Evolutionary conservation across 768 basidiomycete species (phyloP).

Genomic region (Mycena crocata): DNA sequence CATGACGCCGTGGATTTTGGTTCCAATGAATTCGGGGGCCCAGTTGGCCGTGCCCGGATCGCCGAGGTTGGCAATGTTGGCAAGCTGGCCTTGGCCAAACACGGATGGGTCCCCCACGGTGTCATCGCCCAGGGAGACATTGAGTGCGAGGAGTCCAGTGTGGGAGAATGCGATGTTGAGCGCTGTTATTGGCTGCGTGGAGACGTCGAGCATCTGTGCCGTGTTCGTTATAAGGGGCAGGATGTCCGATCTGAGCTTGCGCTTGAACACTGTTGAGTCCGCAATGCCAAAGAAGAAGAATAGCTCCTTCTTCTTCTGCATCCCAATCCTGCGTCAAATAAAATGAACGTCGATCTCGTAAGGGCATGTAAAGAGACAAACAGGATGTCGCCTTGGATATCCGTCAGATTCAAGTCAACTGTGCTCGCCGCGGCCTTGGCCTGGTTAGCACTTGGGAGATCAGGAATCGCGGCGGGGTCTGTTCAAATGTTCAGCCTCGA

Average conservation of each 20-base stretch:
- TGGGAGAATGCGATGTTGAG: constrained; percentile 69
- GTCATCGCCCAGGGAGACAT: constrained; percentile 51
- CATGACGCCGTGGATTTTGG: constrained; percentile 60
- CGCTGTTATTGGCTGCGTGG: constrained; percentile 42
- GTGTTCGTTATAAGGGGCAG: constrained; percentile 60
- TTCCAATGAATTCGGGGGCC: constrained; percentile 57
- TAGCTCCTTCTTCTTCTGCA: constrained; percentile 64
- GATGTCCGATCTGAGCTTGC: constrained; percentile 49
- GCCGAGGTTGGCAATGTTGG: constrained; percentile 51
- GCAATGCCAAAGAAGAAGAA: constrained; percentile 66
- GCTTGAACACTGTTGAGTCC: constrained; percentile 55
- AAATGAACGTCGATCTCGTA: background rate
- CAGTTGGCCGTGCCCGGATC: constrained; percentile 55
- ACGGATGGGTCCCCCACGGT: too few relatives aligned
- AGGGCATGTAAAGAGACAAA: constrained; percentile 35
- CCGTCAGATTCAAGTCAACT: constrained; percentile 43
- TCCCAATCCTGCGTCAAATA: constrained; percentile 56
- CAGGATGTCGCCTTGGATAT: constrained; percentile 64
- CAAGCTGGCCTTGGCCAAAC: constrained; percentile 56
- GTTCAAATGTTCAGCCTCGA: background rate
- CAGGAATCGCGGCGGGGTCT: constrained; percentile 2
- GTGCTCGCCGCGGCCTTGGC: background rate
- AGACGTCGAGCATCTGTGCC: constrained; percentile 50
- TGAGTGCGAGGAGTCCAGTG: constrained; percentile 56
- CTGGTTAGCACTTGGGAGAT: background rate